These are phyloP conservation scores for Lecanicillium sp. DNA, from an alignment of 2,329 filamentous ascomycete genomes.

Conservation along the genomic window DNA sequence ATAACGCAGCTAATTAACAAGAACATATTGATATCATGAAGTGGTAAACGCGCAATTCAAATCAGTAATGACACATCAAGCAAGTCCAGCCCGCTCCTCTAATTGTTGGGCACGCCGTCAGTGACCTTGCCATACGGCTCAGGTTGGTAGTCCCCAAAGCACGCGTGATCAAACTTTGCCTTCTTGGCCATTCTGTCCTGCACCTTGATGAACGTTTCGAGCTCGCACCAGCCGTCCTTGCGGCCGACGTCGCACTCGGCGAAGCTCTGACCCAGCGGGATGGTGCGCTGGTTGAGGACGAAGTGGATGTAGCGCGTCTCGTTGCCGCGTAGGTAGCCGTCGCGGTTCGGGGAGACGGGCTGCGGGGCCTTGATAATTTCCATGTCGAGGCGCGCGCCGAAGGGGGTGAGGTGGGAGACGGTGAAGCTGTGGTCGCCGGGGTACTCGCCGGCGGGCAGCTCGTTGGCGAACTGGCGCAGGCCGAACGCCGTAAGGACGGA, in stretches of 20 bases:
- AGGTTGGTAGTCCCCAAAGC: conserved; percentile 48
- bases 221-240: conserved; percentile 72
- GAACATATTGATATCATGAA: background rate
- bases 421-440: conserved; percentile 56
- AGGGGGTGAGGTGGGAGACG: conserved; percentile 63
- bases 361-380: conserved; percentile 64
- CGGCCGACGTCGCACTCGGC: conserved; percentile 54
- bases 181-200: conserved; percentile 52
- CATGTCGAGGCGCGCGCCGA: conserved; percentile 66
- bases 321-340: conserved; percentile 44
- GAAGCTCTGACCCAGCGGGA: conserved; percentile 63
- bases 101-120: conserved; percentile 29
- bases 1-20: no score
- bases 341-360: conserved; percentile 51
- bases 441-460: conserved; percentile 50
- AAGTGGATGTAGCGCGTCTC: conserved; percentile 69
- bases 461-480: conserved; percentile 59
- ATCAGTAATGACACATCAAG: no score
- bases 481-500: conserved; percentile 67
- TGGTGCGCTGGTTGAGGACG: conserved; percentile 65
- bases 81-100: no score
- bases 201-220: conserved; percentile 59
- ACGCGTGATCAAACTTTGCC: conserved; percentile 60
- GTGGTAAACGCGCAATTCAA: no score
- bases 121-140: conserved; percentile 34